phyloP scores from a whole-genome alignment of 805 yeast species.

The Ogataea corticis region DNA sequence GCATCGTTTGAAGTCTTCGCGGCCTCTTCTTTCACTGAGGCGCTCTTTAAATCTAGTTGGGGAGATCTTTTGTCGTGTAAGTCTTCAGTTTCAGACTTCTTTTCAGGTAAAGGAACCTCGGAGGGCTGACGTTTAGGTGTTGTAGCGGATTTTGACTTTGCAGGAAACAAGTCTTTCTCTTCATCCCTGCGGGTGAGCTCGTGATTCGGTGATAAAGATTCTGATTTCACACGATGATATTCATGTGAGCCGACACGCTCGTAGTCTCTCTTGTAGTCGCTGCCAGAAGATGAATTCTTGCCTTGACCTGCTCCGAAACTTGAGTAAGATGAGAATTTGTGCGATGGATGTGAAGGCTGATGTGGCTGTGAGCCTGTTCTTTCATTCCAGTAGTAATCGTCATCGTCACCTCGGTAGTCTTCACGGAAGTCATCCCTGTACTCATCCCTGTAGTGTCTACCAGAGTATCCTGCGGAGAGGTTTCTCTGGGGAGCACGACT shows the following conservation, averaged over 20 bases:
- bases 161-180: constrained; percentile 20
- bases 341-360: constrained; percentile 5
- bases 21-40: background rate
- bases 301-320: constrained; percentile 1
- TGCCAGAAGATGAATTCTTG: background rate
- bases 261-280: constrained; percentile 16
- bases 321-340: constrained; percentile 9
- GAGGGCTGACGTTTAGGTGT: background rate
- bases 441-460: constrained; percentile 16
- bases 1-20: no score
- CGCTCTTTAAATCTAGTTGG: background rate
- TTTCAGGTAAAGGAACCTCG: background rate
- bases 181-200: constrained; percentile 7
- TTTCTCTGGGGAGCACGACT: constrained; percentile 8
- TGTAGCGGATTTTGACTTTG: constrained; percentile 7
- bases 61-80: background rate
- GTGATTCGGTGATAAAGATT: constrained; percentile 19
- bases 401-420: constrained; percentile 19
- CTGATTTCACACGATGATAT: constrained; percentile 10
- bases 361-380: constrained; percentile 4
- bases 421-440: constrained; percentile 14
- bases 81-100: background rate
- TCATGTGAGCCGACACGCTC: constrained; percentile 7
- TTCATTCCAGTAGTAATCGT: constrained; percentile 10
- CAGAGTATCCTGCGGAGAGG: constrained; percentile 12